Evolutionary conservation across 768 basidiomycete genomes (phyloP).

Genomic region (Russula ochroleuca): DNA sequence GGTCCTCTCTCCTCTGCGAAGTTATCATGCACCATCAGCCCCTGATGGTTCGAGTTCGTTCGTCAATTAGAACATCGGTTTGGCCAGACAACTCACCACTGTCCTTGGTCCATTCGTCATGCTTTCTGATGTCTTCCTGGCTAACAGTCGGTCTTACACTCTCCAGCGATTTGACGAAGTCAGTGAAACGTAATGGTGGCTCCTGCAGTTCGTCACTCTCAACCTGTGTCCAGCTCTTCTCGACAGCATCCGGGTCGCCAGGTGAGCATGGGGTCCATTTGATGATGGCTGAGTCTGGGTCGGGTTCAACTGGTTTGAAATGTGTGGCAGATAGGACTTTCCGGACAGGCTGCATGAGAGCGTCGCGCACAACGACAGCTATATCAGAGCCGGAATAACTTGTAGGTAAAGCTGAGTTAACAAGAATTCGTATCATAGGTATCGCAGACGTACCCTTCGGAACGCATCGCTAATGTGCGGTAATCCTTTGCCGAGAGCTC

Average conservation of each 20-base stretch:
- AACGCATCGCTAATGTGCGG: conserved; percentile 72
- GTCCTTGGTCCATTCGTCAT: conserved; percentile 81
- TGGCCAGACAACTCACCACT: conserved; percentile 49
- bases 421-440: background rate
- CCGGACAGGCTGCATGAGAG: conserved; percentile 96
- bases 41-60: conserved; percentile 3
- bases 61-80: conserved; percentile 5
- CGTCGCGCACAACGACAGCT: conserved; percentile 89
- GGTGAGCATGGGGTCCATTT: conserved; percentile 98
- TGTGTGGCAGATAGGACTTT: conserved; percentile 95
- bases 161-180: conserved; percentile 78
- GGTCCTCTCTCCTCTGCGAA: conserved; percentile 5
- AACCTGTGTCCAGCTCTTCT: conserved; percentile 87
- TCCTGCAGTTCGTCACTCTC: conserved; percentile 87
- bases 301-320: conserved; percentile 60
- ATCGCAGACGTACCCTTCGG: conserved; percentile 62
- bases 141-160: conserved; percentile 85
- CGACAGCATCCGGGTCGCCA: conserved; percentile 77
- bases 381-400: conserved; percentile 95
- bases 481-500: conserved; percentile 76
- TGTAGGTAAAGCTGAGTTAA: background rate
- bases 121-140: conserved; percentile 77
- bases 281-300: conserved; percentile 31
- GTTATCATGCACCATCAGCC: conserved; percentile 25
- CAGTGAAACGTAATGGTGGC: conserved; percentile 69